Base-by-base conservation (phyloP, 192 early-diverging fungal genomes). In the Linnemannia exigua region DNA sequence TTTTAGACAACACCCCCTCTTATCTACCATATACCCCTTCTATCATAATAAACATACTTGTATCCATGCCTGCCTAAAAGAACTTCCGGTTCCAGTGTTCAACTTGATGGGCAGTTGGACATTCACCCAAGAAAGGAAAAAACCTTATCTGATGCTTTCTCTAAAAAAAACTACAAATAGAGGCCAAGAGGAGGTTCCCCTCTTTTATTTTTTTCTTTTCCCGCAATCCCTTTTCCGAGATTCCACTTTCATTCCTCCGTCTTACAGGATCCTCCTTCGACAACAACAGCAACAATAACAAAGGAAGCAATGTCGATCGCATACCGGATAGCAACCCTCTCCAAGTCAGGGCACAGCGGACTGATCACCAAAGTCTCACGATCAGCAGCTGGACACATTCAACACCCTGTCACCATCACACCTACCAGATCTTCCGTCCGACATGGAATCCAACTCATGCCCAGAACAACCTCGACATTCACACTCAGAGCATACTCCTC, bases 1-100 rank as follows among this genome's bases (percentile, higher is more conserved):
- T 89, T 89, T 74, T 89, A 81, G 41, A 66, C 36, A 0, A 3
- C 41, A n/a, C 25, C n/a, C 25, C n/a, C 15, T 48, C 46, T 46
- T 72, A 14, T 25, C 22, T 25, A 44, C 12, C 1, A 15, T 63
- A 63, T 63, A 63, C 28, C 58, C 58, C 28, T 31, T 31, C 14
- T 28, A 58, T 22, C n/a, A 8, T 58, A 44, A 44, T 44, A 58
- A 58, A 58, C 22, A 58, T 9, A 58, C 22, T 11, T 25, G n/a
- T 9, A 58, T 0, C 25, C 25, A 1, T 7, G 25, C 58, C 8
- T 63, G 58, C 58, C 58, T 63, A 63, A 63, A 63, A 63, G 58
- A 63, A 63, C 25, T 15, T 31, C 58, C 58, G 58, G 15, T 0
- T 1, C 58, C 25, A 15, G 1, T 63, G 58, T n/a, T 12, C 58